A percentile compares a stretch with the other conserved stretches of the same genome.
Conservation (phyloP, 371 early-diverging fungal species). For the Batrachochytrium dendrobatidis region DNA sequence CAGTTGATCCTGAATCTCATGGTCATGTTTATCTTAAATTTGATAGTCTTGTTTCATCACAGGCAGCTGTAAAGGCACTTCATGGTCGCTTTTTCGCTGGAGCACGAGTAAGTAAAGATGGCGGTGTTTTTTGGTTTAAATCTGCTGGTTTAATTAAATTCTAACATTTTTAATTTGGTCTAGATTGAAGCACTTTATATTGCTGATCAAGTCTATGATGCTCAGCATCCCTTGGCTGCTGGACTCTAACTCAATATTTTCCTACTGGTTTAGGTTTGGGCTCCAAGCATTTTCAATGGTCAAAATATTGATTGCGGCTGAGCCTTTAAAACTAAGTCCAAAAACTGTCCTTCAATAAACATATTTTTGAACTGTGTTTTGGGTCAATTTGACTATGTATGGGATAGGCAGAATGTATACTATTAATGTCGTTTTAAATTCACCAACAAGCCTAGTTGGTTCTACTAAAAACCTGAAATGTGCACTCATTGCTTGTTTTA, state of each 20-base stretch:
- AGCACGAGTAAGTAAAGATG: constrained; percentile 21
- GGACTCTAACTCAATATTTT: background rate
- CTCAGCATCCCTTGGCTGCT: background rate
- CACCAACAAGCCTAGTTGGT: too few relatives aligned
- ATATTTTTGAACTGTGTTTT: too few relatives aligned
- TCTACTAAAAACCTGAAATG: too few relatives aligned
- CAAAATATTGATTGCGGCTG: too few relatives aligned
- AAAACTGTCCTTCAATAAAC: too few relatives aligned
- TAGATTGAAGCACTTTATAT: constrained; percentile 2
- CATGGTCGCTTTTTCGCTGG: constrained; percentile 45
- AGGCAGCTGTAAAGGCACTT: constrained; percentile 50
- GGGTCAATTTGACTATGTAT: too few relatives aligned
- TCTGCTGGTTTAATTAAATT: background rate
- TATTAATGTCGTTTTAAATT: too few relatives aligned
- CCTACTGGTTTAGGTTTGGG: background rate
- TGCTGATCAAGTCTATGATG: background rate
- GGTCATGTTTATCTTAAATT: constrained; percentile 83
- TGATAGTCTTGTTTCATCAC: constrained; percentile 54
- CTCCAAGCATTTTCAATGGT: too few relatives aligned
- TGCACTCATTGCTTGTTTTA: too few relatives aligned
- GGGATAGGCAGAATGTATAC: too few relatives aligned
- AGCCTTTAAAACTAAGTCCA: too few relatives aligned
- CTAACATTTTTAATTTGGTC: background rate
- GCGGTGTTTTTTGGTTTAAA: background rate
- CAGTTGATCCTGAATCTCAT: constrained; percentile 59